Base-by-base conservation (phyloP, 352 stramenopile species). In the Phytopythium chamaehyphon region DNA sequence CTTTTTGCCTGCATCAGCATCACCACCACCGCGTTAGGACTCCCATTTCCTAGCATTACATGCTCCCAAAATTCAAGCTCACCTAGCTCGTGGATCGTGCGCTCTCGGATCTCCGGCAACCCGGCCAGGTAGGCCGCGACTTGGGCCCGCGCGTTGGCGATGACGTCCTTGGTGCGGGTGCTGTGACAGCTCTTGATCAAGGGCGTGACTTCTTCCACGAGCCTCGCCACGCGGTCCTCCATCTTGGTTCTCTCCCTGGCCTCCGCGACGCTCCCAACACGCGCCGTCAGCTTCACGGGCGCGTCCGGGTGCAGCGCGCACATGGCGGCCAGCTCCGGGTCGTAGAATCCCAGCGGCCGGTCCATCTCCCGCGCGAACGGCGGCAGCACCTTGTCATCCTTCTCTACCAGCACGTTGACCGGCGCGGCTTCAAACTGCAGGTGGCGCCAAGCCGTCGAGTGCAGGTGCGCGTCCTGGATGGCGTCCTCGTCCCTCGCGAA, bases 371-470 rank as follows among this genome's bases (percentile, higher is more conserved):
- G 18, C 6, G 73, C 61, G 40, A 75, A 88, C 16, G 76, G 72
- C 21, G 52, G 28, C 9, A 43, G 11, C 16, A 82, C 11, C 1
- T 62, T 50, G 23, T 31, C 50, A 16, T 69, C 55, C 0, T n/a
- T n/a, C n/a, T n/a, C n/a, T n/a, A 66, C 53, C 22, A 91, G 51
- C 2, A 91, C 21, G 44, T 88, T 91, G 0, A 10, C 2, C 7
- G 75, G 76, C 36, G 61, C 59, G 0, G 28, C 19, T 6, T 56
- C 40, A 4, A 88, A 35, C 9, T 69, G 65, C 8, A 83, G 28
- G 49, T 72, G 69, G 19, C 80, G 71, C 80, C 80, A 90, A 15
- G 75, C 69, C 0, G 80, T 90, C 18, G 80, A 83, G 54, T 88
- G 80, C 39, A 82, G 47, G 22, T 73, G 54, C 9, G 60, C 61